Conservation (phyloP, 805 yeast genomes). For the Candida broadrunensis region DNA sequence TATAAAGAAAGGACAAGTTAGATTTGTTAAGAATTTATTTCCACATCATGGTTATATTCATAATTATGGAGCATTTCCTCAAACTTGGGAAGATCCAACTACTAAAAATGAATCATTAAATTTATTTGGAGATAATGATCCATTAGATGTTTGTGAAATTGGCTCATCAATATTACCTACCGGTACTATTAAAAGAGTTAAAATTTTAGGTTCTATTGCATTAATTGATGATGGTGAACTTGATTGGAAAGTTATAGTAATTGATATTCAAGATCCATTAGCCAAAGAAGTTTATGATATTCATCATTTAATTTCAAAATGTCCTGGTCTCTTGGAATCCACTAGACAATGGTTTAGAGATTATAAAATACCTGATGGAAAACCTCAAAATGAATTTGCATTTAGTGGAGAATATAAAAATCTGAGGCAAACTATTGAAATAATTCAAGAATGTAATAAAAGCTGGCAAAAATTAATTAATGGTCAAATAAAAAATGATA, state of each 20-base stretch:
- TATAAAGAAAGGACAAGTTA: conserved; percentile 84
- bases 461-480: conserved; percentile 78
- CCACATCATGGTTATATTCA: conserved; percentile 99
- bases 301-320: conserved; percentile 83
- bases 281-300: conserved; percentile 85
- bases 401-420: conserved; percentile 90
- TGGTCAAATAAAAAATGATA: conserved; percentile 46
- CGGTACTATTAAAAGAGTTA: conserved; percentile 82
- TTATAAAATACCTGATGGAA: conserved; percentile 97
- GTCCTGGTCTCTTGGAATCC: conserved; percentile 91
- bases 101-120: conserved; percentile 41
- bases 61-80: conserved; percentile 98
- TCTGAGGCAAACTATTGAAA: conserved; percentile 80
- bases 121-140: conserved; percentile 44
- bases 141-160: conserved; percentile 75
- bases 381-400: conserved; percentile 96
- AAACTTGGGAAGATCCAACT: conserved; percentile 94
- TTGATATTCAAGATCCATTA: conserved; percentile 79
- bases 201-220: conserved; percentile 92
- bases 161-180: conserved; percentile 65
- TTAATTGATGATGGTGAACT: conserved; percentile 89
- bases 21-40: conserved; percentile 96
- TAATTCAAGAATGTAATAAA: conserved; percentile 75
- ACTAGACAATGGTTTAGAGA: conserved; percentile 98
- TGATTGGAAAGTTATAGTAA: conserved; percentile 90